A percentile compares a stretch with the other conserved stretches of the same genome.
These are phyloP conservation scores for Zoysia japonica DNA, from an alignment of 176 grass and related monocot species.

Conservation along the genomic window DNA sequence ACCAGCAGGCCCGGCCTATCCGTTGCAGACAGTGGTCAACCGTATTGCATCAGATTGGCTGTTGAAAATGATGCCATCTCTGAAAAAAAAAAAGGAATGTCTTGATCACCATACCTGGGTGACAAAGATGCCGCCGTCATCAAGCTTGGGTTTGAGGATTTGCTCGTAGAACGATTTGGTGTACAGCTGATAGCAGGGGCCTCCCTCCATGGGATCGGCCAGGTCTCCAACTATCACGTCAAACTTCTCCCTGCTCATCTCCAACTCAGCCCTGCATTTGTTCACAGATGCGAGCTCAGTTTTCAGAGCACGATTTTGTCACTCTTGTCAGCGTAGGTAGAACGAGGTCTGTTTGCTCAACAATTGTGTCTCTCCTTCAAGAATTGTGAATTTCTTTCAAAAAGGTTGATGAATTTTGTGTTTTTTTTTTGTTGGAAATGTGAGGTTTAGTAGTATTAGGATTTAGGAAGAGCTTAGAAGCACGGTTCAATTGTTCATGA, in stretches of 20 bases:
- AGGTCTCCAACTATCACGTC: slow-evolving; percentile 78
- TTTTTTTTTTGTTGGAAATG: not conserved
- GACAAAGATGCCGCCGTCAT: slow-evolving; percentile 62
- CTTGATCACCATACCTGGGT: slow-evolving; percentile 49
- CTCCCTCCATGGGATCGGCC: slow-evolving; percentile 73
- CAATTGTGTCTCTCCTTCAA: not conserved
- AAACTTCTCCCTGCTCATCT: slow-evolving; percentile 59
- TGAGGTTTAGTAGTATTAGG: not conserved
- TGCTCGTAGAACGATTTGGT: slow-evolving; percentile 77
- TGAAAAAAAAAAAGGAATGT: not conserved
- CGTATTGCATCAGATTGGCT: not conserved
- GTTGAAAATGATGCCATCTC: not conserved
- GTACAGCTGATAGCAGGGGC: slow-evolving; percentile 85
- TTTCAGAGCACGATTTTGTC: not conserved
- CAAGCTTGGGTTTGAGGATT: slow-evolving; percentile 66
- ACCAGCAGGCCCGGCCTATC: slow-evolving; percentile 74
- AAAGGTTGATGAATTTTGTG: not conserved
- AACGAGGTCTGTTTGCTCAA: not conserved
- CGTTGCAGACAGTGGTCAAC: not conserved
- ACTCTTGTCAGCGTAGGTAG: not conserved
- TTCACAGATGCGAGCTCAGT: not conserved
- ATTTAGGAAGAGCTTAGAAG: not conserved
- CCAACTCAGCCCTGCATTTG: slow-evolving; percentile 58
- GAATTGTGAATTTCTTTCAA: not conserved
- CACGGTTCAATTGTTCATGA: not conserved